Conservation (phyloP, 192 early-diverging fungal species). For the Backusella parvicylindrica region DNA sequence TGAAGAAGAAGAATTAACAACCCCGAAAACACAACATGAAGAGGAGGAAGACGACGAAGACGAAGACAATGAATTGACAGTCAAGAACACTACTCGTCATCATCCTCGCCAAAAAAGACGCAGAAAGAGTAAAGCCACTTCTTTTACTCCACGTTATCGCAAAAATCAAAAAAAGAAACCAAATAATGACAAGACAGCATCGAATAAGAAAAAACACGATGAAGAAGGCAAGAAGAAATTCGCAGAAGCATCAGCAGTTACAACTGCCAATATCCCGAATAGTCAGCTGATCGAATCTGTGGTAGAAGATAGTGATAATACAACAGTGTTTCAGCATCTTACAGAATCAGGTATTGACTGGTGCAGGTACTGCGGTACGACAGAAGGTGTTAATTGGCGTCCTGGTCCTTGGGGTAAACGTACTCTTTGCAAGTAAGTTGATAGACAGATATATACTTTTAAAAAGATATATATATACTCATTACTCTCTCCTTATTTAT, state of each 20-base stretch:
- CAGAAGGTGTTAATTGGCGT: conserved; percentile 82
- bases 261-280: neutral
- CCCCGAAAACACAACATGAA: neutral
- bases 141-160: conserved; percentile 12
- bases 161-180: conserved; percentile 17
- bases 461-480: neutral
- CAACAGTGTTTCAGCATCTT: conserved; percentile 62
- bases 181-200: neutral
- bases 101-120: conserved; percentile 3
- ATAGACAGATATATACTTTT: neutral
- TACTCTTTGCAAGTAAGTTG: conserved; percentile 80
- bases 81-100: neutral
- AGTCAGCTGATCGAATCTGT: neutral
- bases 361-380: conserved; percentile 91
- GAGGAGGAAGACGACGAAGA: neutral
- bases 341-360: conserved; percentile 66
- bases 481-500: neutral
- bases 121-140: neutral
- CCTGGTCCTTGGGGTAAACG: conserved; percentile 92
- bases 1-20: neutral
- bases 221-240: neutral
- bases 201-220: neutral
- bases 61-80: neutral
- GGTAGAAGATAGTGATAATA: conserved; percentile 24
- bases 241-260: neutral